Evolutionary conservation across 805 yeast genomes (phyloP).

Genomic region (Nakazawaea anatomiae): DNA sequence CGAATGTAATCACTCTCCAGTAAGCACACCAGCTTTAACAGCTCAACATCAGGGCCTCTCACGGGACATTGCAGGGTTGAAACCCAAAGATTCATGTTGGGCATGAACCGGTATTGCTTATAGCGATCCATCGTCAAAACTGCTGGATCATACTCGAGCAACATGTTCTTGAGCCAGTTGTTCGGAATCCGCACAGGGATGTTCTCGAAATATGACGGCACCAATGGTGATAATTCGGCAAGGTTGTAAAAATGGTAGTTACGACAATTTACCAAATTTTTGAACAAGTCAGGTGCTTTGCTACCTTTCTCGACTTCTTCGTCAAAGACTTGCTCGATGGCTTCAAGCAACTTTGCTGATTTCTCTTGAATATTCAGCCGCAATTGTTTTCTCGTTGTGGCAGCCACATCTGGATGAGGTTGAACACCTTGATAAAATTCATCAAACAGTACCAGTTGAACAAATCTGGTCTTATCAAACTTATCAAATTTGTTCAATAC

Average conservation of each 20-base stretch:
- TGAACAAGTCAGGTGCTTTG: background rate
- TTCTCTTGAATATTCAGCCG: background rate
- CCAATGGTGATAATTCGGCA: slow-evolving; percentile 44
- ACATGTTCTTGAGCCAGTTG: slow-evolving; percentile 17
- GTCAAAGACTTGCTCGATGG: background rate
- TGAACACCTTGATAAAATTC: slow-evolving; percentile 4
- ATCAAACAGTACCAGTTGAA: background rate
- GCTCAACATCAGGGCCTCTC: background rate
- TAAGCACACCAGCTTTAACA: slow-evolving; percentile 1
- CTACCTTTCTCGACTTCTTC: background rate
- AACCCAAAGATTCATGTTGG: slow-evolving; percentile 6
- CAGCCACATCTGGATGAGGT: background rate
- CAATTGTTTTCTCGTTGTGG: background rate
- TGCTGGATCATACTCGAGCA: slow-evolving; percentile 3
- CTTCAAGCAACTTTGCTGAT: background rate
- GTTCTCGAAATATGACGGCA: slow-evolving; percentile 45
- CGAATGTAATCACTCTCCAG: background rate
- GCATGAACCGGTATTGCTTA: background rate
- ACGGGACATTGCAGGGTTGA: background rate
- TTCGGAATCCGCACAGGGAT: slow-evolving; percentile 48
- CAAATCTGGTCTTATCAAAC: background rate
- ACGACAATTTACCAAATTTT: slow-evolving; percentile 34
- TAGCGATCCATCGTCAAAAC: background rate
- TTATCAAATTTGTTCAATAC: background rate
- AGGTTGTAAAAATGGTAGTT: slow-evolving; percentile 45